Evolutionary conservation across 1,139 yeast species (phyloP).

Genomic region (Candida dubliniensis): DNA sequence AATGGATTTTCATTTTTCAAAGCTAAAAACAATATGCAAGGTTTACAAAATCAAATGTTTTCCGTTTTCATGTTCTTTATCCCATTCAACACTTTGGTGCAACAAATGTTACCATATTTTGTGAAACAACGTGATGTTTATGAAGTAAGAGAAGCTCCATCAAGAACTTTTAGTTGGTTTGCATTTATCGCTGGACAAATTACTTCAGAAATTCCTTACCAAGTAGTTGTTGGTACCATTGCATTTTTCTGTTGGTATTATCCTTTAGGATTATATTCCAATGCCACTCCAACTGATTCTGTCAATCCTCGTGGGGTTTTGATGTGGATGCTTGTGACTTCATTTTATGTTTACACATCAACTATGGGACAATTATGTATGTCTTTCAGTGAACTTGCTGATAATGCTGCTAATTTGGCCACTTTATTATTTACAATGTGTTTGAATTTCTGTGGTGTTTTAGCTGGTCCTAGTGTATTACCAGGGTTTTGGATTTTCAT

Average conservation of each 20-base stretch:
- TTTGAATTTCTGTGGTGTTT: constrained; percentile 39
- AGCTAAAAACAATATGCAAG: constrained; percentile 33
- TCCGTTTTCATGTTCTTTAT: constrained; percentile 54
- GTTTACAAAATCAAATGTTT: constrained; percentile 51
- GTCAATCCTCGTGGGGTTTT: constrained; percentile 42
- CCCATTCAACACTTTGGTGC: constrained; percentile 52
- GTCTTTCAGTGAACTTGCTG: constrained; percentile 38
- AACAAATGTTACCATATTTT: constrained; percentile 45
- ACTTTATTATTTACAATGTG: constrained; percentile 30
- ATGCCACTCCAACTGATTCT: constrained; percentile 42
- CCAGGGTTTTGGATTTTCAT: constrained; percentile 53
- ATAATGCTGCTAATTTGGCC: constrained; percentile 40
- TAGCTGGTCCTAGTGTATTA: constrained; percentile 24
- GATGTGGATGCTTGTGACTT: constrained; percentile 44
- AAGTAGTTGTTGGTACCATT: constrained; percentile 60
- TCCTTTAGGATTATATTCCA: constrained; percentile 68
- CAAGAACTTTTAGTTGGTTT: constrained; percentile 31
- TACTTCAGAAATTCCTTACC: constrained; percentile 76
- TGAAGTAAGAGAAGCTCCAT: constrained; percentile 38
- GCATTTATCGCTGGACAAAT: constrained; percentile 60
- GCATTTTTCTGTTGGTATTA: constrained; percentile 78
- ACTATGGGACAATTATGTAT: constrained; percentile 41
- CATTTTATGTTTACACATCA: constrained; percentile 33
- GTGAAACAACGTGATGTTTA: constrained; percentile 36
- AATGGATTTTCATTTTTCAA: constrained; percentile 48